Base-by-base conservation (phyloP, 225 moss, liverwort and hornwort genomes). In the Ulota crispa region DNA sequence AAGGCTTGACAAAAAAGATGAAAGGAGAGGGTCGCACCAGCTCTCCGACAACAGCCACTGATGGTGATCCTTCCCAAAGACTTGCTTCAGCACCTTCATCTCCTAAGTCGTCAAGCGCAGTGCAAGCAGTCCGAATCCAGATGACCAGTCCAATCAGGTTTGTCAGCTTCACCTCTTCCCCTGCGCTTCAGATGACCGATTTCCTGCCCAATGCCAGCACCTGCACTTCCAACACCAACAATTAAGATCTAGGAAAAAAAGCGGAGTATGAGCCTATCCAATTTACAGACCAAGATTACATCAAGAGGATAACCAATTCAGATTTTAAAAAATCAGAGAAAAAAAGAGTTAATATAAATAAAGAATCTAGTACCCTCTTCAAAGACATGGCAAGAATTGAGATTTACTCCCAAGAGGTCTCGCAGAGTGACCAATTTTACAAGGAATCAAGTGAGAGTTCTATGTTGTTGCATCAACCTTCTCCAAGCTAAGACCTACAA, bases 91-190 rank as follows among this genome's bases (percentile, higher is more conserved):
- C 95, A 75, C 86, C 86, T 80, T 92, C 95, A n/a, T 90, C 95
- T 80, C 92, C 93, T 86, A 93, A 86, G 73, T 94, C 94, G 71
- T 94, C 92, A 68, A 94, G 93, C 55, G 93, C 95, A 39, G 94
- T 95, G 82, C 95, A 94, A n/a, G 90, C 95, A 78, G 88, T 87
- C 88, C 94, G 91, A 79, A 94, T 92, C 89, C 95, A 89, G 42
- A 94, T 94, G 3, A 95, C 91, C 75, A 95, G 83, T 56, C 95
- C 95, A 82, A 94, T 95, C 86, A 93, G 84, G 76, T 83, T 91
- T 80, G 94, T 92, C 94, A 95, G 94, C 64, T 62, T 34, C 20
- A 23, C 70, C 16, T 16, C 70, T 69, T 12, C 72, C 47, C 47
- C 23, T 56, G 56, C 3, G 36, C 67, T 60, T 75, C 36, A 70